These are phyloP conservation scores for Umbelopsis ramanniana DNA, from an alignment of 192 early-diverging fungal genomes.

Conservation along the genomic window DNA sequence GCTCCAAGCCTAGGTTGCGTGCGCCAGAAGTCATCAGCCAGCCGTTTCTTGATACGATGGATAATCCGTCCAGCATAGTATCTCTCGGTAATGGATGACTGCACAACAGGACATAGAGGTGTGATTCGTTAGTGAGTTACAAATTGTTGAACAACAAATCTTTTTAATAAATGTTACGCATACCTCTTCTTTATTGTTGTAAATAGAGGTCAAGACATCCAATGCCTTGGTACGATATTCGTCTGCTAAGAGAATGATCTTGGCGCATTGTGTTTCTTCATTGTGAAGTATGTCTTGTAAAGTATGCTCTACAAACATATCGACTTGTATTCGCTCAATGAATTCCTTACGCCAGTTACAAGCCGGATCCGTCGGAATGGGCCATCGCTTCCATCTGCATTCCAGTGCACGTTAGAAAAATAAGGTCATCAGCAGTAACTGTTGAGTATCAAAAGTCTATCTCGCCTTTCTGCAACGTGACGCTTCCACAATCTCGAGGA, in stretches of 20 bases:
- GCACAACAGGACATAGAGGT: not conserved
- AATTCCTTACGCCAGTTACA: constrained; percentile 8
- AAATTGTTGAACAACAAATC: not conserved
- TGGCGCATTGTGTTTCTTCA: not conserved
- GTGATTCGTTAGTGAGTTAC: not conserved
- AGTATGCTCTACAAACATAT: not conserved
- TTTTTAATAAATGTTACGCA: not conserved
- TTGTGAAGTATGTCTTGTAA: not conserved
- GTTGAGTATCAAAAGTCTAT: not conserved
- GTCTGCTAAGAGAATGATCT: not conserved
- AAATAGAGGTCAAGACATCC: not conserved
- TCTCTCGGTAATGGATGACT: constrained; percentile 3
- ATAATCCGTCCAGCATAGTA: constrained; percentile 3
- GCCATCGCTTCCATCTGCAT: not conserved
- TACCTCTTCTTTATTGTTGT: not conserved
- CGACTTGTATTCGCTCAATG: not conserved
- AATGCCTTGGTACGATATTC: not conserved
- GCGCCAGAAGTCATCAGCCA: not conserved
- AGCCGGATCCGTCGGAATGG: not conserved
- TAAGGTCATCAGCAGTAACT: not conserved
- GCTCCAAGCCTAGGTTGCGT: not conserved
- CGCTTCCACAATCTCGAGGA: not conserved
- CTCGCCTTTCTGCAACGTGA: constrained; percentile 2
- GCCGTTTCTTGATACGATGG: constrained; percentile 10
- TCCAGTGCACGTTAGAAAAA: not conserved